Evolutionary conservation across 2,329 filamentous ascomycete genomes (phyloP), one percentile per base, ranked within the genome.

Genomic region (Aspergillus ibericus): DNA sequence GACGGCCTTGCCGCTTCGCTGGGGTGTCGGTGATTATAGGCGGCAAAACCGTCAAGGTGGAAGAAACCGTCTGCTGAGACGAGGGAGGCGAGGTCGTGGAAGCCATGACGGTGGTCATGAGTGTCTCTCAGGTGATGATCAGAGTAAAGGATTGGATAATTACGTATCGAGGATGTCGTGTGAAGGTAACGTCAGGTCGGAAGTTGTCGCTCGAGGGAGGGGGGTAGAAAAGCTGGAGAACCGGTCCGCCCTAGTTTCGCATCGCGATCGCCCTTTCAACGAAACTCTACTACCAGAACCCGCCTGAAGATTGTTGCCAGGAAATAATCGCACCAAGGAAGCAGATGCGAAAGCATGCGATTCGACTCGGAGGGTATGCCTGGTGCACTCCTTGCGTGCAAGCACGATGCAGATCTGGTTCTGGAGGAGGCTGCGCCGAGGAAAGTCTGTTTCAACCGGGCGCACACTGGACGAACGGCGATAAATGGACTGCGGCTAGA

Each of bases 1-100:
- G 82, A 59, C 85, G 75, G 69, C 81, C 84, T 70, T 87, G 81
- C 72, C 85, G 83, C 70, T 83, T 86, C 63, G 82, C 76, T 12
- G 79, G 73, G 55, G 77, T 75, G 59, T 80, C 81, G 20, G 82
- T 83, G 58, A 82, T 73, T 53, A 85, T 77, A 38, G 82, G 81
- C 55, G 82, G 78, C 25, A 78, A 66, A 51, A 70, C 68, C 44
- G 70, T 59, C 16, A 73, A 50, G 55, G 66, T 69, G 48, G 68
- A 65, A 32, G 71, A 63, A 48, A 65, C 59, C 55, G 63, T 65
- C 34, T 71, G 70, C 53, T 72, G 67, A 47, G 67, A 62, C 42
- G 68, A 64, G 52, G 67, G 61, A 38, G 72, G 64, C 18, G 69
- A 67, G 27, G 73, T 71, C 38, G 74, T 71, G 49, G 76, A 75